Base-by-base conservation (phyloP, 2,329 filamentous ascomycete species). In the Colletotrichum lini region DNA sequence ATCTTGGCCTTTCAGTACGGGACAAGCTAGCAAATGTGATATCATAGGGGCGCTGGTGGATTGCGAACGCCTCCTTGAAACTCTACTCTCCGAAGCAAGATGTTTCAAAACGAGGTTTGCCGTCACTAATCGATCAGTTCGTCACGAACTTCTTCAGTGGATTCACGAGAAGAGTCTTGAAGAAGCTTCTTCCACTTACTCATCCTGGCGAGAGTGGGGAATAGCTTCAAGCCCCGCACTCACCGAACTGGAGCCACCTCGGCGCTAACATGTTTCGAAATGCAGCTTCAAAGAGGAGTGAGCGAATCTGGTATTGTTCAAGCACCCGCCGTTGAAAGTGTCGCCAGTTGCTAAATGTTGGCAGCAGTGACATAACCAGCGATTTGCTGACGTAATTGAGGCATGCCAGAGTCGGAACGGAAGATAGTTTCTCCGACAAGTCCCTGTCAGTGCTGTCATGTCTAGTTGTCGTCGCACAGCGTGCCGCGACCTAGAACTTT, bases 401-500 rank as follows among this genome's bases (percentile, higher is more conserved):
- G 49, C 53, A 10, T 21, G 21, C 5, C 21, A 0, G 1, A 0
- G 1, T 15, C 59, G 59, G 60, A 30, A 6, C 67, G 67, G 67
- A 57, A 60, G 7, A 4, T 15, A 26, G 42, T 67, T 70, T 60
- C 50, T 70, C 67, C 67, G 67, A n/a, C 2, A 2, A 30, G 2
- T 53, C 54, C 40, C 54, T 57, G 52, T 16, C 61, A 10, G 54
- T 47, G 52, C 30, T 56, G 62, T 66, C 45, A 66, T 59, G 61
- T 50, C 52, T 59, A n/a, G 61, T 58, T 45, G 53, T 65, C 38
- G 61, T 58, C 54, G 53, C 67, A 53, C n/a, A 35, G 30, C 60
- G 47, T 63, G 23, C 23, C 18, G 47, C 42, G 21, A 42, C n/a
- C 56, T 44, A 26, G 26, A 70, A 57, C 52, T 67, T 70, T 70